A percentile compares a stretch with the other conserved stretches of the same genome.
These are phyloP conservation scores for Volvox carteri DNA, from an alignment of 163 green algal species.

Conservation along the genomic window DNA sequence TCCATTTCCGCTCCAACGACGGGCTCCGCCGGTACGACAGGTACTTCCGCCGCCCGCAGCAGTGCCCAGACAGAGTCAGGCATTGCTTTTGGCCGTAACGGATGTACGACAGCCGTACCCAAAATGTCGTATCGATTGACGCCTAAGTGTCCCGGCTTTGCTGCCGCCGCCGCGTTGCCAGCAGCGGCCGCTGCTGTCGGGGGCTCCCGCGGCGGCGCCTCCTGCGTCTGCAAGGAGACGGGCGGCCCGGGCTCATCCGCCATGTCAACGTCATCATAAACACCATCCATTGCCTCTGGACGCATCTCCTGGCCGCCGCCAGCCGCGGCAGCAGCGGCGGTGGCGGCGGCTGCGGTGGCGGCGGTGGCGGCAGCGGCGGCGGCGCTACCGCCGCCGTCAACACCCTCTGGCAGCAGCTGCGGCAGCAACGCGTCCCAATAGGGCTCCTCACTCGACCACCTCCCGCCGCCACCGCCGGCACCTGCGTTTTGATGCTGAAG, in stretches of 20 bases:
- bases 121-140: neutral
- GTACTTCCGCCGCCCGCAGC: neutral
- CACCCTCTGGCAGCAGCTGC: neutral
- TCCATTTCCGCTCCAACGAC: too few relatives aligned
- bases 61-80: neutral
- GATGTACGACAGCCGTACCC: constrained; percentile 14
- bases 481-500: neutral
- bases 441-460: neutral
- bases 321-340: too few relatives aligned
- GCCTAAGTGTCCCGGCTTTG: neutral
- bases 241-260: neutral
- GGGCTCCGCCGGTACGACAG: neutral
- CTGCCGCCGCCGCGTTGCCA: neutral
- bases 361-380: neutral
- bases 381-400: neutral
- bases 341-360: neutral
- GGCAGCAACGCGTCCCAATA: neutral
- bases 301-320: too few relatives aligned
- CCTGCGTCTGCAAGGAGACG: neutral
- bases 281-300: too few relatives aligned
- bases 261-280: neutral
- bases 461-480: neutral
- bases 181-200: neutral
- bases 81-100: neutral
- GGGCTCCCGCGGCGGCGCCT: neutral